Evolutionary conservation across 2,329 filamentous ascomycete genomes (phyloP), one percentile per base, ranked within the genome.

Genomic region (Monosporascus sp.): DNA sequence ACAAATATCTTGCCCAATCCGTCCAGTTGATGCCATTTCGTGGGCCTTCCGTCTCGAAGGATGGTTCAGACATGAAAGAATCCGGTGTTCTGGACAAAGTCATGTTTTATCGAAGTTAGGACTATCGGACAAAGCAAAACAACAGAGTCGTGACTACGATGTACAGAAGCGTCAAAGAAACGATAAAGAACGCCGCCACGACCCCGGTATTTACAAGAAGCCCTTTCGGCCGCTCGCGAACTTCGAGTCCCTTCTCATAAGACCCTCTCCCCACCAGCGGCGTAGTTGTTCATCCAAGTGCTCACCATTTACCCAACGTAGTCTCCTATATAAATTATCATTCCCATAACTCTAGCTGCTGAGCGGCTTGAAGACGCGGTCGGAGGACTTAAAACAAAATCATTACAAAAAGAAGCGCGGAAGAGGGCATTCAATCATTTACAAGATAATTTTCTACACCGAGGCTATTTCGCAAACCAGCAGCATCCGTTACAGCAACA

Each of bases 141-240:
- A 46, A 27, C 49, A 56, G 45, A 54, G 52, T 45, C 49, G 55
- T 52, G 52, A 50, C 55, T 49, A 54, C 54, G 56, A 58, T 58
- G 47, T 45, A 57, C 56, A 64, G 58, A 58, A 57, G 37, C 58
- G 47, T 55, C 57, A 49, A 54, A 52, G 51, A 43, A 31, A 5
- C 38, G 53, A 65, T 64, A 67, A 67, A 67, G 63, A 62, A 53
- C 46, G 19, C 48, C 19, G 41, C 50, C 56, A 52, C 52, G n/a
- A 56, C 48, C 52, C 56, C 56, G 54, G 57, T 57, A 60, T 41
- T 20, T 67, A 66, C 63, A 67, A 67, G 65, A 67, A 66, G 55
- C 60, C 56, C 48, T 58, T 24, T 17, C 45, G 51, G 46, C 54
- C 63, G 48, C 57, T 56, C 57, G 54, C 56, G 51, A 60, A 58